phyloP scores from a whole-genome alignment of 2,329 filamentous ascomycete species.

The Arachnopeziza araneosa region DNA sequence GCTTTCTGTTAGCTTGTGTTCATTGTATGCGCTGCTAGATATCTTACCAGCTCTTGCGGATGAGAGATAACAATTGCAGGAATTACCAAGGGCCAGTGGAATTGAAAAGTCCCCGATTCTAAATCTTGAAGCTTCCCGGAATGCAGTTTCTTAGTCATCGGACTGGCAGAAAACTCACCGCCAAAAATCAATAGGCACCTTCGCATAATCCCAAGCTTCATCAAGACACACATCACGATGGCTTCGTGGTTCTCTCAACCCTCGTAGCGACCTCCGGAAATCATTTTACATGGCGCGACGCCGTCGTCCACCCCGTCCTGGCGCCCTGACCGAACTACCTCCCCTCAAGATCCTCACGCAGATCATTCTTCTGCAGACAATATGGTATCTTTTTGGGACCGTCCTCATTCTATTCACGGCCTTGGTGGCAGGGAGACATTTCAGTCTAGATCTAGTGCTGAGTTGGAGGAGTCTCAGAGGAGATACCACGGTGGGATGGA shows the following conservation, averaged over 20 bases:
- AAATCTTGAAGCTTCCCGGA: neutral
- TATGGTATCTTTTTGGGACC: slow-evolving; percentile 58
- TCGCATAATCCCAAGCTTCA: neutral
- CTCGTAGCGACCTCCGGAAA: neutral
- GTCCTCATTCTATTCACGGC: slow-evolving; percentile 62
- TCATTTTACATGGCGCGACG: slow-evolving; percentile 34
- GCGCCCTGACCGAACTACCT: slow-evolving; percentile 60
- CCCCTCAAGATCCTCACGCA: slow-evolving; percentile 62
- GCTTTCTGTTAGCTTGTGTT: neutral
- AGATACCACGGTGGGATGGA: slow-evolving; percentile 67
- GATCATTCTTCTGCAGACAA: slow-evolving; percentile 58
- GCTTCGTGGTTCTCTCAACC: neutral
- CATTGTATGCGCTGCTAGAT: neutral
- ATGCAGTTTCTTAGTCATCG: neutral
- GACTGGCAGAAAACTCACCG: neutral
- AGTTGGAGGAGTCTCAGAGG: slow-evolving; percentile 59
- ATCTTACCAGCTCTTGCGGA: neutral
- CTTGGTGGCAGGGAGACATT: slow-evolving; percentile 56
- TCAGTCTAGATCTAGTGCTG: slow-evolving; percentile 53
- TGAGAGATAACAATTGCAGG: neutral
- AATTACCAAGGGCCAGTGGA: neutral
- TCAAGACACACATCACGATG: neutral
- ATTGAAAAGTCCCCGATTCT: neutral
- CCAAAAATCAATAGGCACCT: neutral
- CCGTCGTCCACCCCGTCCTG: slow-evolving; percentile 58